phyloP scores from a whole-genome alignment of 2,329 filamentous ascomycete genomes.

The Stagonosporopsis rhizophila region DNA sequence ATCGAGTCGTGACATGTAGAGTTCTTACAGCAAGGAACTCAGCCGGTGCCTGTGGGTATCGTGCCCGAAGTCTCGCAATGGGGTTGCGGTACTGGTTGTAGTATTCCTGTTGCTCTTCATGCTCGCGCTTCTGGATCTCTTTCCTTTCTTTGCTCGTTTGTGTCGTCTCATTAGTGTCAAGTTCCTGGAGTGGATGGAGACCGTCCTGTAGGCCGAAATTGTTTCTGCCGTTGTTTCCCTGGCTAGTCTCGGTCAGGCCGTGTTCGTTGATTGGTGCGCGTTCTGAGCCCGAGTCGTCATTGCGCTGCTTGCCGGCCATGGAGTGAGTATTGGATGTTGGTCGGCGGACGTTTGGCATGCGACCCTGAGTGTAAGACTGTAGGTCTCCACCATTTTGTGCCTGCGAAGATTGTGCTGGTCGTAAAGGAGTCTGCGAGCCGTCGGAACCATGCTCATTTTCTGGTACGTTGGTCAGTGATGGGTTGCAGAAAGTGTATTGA shows the following conservation, averaged over 20 bases:
- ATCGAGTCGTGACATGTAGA: background rate
- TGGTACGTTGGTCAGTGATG: conserved; percentile 1
- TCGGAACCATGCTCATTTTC: conserved; percentile 22
- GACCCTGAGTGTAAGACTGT: conserved; percentile 21
- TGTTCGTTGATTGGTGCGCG: conserved; percentile 35
- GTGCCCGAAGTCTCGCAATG: conserved; percentile 60
- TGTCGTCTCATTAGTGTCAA: conserved; percentile 34
- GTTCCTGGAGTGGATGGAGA: conserved; percentile 48
- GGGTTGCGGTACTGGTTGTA: conserved; percentile 60
- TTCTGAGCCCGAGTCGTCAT: conserved; percentile 4
- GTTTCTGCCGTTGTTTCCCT: conserved; percentile 22
- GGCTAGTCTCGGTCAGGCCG: conserved; percentile 24
- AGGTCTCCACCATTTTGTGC: conserved; percentile 10
- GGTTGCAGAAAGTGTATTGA: background rate
- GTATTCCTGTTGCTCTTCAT: conserved; percentile 55
- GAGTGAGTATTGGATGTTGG: conserved; percentile 9
- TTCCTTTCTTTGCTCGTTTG: conserved; percentile 47
- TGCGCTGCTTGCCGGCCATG: conserved; percentile 19
- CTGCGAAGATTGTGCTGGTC: background rate
- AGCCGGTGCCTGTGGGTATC: conserved; percentile 61
- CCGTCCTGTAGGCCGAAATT: conserved; percentile 56
- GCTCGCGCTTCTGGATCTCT: conserved; percentile 49
- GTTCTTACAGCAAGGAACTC: conserved; percentile 58
- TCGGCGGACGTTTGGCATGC: conserved; percentile 25
- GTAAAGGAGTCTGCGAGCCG: conserved; percentile 21